A percentile compares a stretch with the other conserved stretches of the same genome.
Conservation (phyloP, 2,329 filamentous ascomycete species). For the Peltaster fructicola region DNA sequence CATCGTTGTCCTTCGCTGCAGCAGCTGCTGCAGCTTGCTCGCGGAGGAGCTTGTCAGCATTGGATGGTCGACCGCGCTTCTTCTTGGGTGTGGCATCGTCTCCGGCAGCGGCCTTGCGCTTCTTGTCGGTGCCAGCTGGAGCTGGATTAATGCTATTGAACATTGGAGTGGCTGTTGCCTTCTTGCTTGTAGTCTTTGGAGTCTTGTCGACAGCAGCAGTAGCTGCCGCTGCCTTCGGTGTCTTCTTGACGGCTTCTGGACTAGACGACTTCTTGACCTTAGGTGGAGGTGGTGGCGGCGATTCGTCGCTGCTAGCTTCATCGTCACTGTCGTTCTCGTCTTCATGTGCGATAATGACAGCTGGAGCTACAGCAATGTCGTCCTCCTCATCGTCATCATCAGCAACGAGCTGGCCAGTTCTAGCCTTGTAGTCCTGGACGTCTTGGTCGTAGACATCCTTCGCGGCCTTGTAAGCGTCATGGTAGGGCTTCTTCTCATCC, state of each 20-base stretch:
- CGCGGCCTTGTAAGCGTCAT: constrained; percentile 39
- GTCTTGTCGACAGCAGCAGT: constrained; percentile 9
- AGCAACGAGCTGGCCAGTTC: constrained; percentile 19
- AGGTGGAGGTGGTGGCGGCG: no score
- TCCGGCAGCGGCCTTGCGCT: constrained; percentile 12
- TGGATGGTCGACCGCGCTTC: constrained; percentile 16
- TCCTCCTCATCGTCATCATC: constrained; percentile 21
- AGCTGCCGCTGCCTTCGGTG: constrained; percentile 14
- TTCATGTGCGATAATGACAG: constrained; percentile 5
- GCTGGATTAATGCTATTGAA: constrained; percentile 11
- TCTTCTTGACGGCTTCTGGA: constrained; percentile 17
- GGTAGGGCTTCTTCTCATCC: constrained; percentile 52
- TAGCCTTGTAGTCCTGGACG: constrained; percentile 38
- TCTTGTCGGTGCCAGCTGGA: constrained; percentile 10
- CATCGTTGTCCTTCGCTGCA: constrained; percentile 3
- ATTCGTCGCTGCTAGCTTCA: constrained; percentile 6
- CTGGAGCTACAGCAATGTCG: constrained; percentile 11
- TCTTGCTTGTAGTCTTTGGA: constrained; percentile 19
- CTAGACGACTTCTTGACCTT: no score
- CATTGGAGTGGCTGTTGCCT: constrained; percentile 9
- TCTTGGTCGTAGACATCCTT: constrained; percentile 39
- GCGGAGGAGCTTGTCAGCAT: constrained; percentile 16
- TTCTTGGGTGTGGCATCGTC: constrained; percentile 13
- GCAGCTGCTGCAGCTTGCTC: constrained; percentile 6
- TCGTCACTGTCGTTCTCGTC: constrained; percentile 10